Evolutionary conservation across 1,139 yeast genomes (phyloP).

Genomic region (Lodderomyces metapsilosis): DNA sequence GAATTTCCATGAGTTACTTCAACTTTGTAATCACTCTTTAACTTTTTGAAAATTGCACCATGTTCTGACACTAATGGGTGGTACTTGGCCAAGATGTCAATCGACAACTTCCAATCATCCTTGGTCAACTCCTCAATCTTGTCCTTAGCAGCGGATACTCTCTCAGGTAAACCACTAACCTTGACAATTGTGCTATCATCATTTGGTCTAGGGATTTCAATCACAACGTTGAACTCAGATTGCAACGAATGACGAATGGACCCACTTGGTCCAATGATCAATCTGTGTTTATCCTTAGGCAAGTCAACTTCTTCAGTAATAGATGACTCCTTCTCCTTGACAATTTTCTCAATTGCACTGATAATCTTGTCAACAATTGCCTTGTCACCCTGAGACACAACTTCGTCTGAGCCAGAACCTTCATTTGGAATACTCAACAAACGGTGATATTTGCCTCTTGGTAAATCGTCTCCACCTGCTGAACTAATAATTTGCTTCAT

Average conservation of each 20-base stretch:
- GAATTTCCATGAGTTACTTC: slow-evolving; percentile 63
- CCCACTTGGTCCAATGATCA: slow-evolving; percentile 83
- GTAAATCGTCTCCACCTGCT: slow-evolving; percentile 71
- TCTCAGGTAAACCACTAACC: slow-evolving; percentile 62
- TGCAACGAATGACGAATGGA: slow-evolving; percentile 71
- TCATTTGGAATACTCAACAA: slow-evolving; percentile 75
- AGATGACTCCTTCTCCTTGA: slow-evolving; percentile 64
- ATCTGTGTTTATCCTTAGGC: slow-evolving; percentile 73
- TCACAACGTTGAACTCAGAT: slow-evolving; percentile 59
- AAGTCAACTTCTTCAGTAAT: slow-evolving; percentile 57
- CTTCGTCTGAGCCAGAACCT: slow-evolving; percentile 58
- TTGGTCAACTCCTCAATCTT: slow-evolving; percentile 53
- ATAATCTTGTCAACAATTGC: slow-evolving; percentile 69
- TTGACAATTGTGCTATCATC: slow-evolving; percentile 45
- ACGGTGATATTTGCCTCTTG: slow-evolving; percentile 49
- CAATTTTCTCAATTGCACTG: slow-evolving; percentile 61
- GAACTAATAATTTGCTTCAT: slow-evolving; percentile 71
- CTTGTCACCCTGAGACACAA: slow-evolving; percentile 76
- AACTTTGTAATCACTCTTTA: slow-evolving; percentile 55
- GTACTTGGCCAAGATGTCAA: slow-evolving; percentile 56
- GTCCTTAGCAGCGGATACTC: slow-evolving; percentile 54
- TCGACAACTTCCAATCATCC: slow-evolving; percentile 45
- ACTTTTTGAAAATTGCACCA: slow-evolving; percentile 62
- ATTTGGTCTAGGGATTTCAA: slow-evolving; percentile 68
- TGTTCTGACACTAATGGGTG: slow-evolving; percentile 67